Conservation (phyloP, 2,329 filamentous ascomycete genomes). For the Cercospora sp. region DNA sequence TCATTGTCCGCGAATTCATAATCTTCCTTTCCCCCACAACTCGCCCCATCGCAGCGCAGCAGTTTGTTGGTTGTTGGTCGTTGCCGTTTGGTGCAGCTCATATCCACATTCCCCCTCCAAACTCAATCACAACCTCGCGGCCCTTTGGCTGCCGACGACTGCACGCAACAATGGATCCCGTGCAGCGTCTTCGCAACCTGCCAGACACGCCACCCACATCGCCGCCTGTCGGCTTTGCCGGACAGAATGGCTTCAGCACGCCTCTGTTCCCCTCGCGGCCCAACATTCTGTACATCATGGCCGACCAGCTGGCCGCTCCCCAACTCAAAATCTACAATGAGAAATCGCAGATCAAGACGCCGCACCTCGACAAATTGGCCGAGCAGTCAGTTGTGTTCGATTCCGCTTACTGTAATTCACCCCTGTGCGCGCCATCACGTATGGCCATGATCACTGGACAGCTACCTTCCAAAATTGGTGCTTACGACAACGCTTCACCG, state of each 20-base stretch:
- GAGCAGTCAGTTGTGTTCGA: conserved; percentile 84
- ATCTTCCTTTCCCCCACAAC: neutral
- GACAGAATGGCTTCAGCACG: conserved; percentile 43
- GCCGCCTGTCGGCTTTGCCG: conserved; percentile 41
- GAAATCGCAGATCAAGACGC: conserved; percentile 85
- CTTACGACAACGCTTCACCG: conserved; percentile 87
- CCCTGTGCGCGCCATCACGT: conserved; percentile 85
- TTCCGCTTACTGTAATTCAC: conserved; percentile 90
- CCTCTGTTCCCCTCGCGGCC: conserved; percentile 52
- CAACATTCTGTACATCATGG: conserved; percentile 93
- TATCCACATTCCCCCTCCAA: neutral
- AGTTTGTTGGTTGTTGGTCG: neutral
- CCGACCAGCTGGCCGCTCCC: conserved; percentile 88
- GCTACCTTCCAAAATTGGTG: conserved; percentile 85
- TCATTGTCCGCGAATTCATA: neutral
- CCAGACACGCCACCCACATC: conserved; percentile 41
- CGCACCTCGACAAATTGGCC: conserved; percentile 81
- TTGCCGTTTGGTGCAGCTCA: neutral
- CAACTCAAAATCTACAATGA: conserved; percentile 90
- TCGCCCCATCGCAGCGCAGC: neutral
- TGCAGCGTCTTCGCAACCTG: conserved; percentile 35
- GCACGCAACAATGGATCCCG: conserved; percentile 24
- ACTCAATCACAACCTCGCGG: neutral
- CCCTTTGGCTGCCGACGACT: neutral
- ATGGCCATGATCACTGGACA: conserved; percentile 95